phyloP scores from a whole-genome alignment of 106 monocot genomes.

The Ottelia alismoides region DNA sequence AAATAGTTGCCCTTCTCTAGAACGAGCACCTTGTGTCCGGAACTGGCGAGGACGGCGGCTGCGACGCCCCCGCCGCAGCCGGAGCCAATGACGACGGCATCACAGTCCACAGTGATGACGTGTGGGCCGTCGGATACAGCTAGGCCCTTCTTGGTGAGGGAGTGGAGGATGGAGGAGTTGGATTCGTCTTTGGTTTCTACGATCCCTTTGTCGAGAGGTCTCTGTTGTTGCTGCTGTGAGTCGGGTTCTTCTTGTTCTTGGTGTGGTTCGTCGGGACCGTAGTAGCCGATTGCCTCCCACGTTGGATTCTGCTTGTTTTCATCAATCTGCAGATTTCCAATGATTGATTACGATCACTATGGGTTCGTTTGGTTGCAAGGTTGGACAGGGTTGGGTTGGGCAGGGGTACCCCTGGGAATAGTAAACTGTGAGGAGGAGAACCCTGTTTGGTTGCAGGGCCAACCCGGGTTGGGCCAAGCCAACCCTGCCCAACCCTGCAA shows the following conservation, averaged over 20 bases:
- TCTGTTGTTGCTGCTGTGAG: slow-evolving; percentile 2
- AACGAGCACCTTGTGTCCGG: slow-evolving; percentile 52
- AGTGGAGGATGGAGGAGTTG: slow-evolving; percentile 35
- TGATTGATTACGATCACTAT: too few relatives aligned
- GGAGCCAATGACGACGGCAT: slow-evolving; percentile 59
- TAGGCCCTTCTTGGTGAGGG: slow-evolving; percentile 38
- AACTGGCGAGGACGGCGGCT: slow-evolving; percentile 45
- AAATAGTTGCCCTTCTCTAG: slow-evolving; percentile 73
- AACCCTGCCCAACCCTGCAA: too few relatives aligned
- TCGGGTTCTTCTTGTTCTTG: background rate
- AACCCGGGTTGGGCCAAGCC: too few relatives aligned
- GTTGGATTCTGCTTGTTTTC: slow-evolving; percentile 29
- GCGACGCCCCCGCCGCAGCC: slow-evolving; percentile 84
- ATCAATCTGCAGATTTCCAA: slow-evolving; percentile 30
- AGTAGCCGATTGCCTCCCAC: slow-evolving; percentile 47
- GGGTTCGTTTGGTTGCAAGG: too few relatives aligned
- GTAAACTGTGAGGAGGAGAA: too few relatives aligned
- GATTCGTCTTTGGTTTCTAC: slow-evolving; percentile 42
- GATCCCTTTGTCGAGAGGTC: slow-evolving; percentile 62
- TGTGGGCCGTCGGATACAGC: slow-evolving; percentile 11
- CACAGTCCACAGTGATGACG: slow-evolving; percentile 33
- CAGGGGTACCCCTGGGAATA: too few relatives aligned
- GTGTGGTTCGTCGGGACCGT: slow-evolving; percentile 4
- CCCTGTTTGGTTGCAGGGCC: too few relatives aligned
- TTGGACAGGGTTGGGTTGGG: too few relatives aligned